These are phyloP conservation scores for Heimioporus sp. DNA, from an alignment of 768 basidiomycete genomes.

Conservation along the genomic window DNA sequence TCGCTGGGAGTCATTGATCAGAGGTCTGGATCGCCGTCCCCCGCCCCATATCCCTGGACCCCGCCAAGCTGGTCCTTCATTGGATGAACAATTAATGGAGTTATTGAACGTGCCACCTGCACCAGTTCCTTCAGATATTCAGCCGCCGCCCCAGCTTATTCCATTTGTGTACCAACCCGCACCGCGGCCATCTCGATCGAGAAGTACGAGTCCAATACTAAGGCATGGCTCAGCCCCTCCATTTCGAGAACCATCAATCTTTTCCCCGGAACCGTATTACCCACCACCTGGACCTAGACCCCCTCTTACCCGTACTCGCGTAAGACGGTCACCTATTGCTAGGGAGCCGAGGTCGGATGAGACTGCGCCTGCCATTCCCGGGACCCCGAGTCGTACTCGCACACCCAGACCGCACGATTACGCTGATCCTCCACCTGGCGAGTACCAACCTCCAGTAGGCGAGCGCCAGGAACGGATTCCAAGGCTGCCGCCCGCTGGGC, in stretches of 20 bases:
- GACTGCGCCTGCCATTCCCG: slow-evolving; percentile 9
- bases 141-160: slow-evolving; percentile 50
- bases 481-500: slow-evolving; percentile 19
- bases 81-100: slow-evolving; percentile 60
- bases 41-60: slow-evolving; percentile 47
- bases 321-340: neutral
- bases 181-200: slow-evolving; percentile 36
- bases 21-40: slow-evolving; percentile 23
- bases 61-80: slow-evolving; percentile 43
- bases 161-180: slow-evolving; percentile 56
- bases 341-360: neutral
- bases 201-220: slow-evolving; percentile 40
- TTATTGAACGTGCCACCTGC: slow-evolving; percentile 50
- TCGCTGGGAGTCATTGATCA: slow-evolving; percentile 27
- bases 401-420: slow-evolving; percentile 4
- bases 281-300: slow-evolving; percentile 5
- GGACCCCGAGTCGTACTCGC: slow-evolving; percentile 1
- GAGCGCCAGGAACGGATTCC: slow-evolving; percentile 13
- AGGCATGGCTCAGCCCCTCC: slow-evolving; percentile 26
- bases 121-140: slow-evolving; percentile 38
- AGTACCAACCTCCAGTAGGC: slow-evolving; percentile 1
- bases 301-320: neutral
- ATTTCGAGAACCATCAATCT: slow-evolving; percentile 20
- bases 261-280: slow-evolving; percentile 19
- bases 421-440: slow-evolving; percentile 7